Evolutionary conservation across 176 grass and related monocot species (phyloP).

Genomic region (Dactylis glomerata): DNA sequence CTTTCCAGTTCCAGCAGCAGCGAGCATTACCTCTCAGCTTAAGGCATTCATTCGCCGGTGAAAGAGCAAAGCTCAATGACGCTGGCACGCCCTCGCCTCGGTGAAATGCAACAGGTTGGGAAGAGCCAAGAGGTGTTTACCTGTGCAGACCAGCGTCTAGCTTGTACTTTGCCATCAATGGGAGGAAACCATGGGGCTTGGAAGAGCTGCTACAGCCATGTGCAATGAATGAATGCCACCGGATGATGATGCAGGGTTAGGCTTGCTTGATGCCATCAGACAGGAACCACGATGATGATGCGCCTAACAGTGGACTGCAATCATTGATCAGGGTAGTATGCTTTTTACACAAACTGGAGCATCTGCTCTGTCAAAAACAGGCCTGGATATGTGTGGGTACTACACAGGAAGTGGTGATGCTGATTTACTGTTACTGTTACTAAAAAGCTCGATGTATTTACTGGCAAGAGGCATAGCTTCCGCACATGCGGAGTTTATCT

Average conservation of each 20-base stretch:
- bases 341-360: constrained; percentile 20
- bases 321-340: constrained; percentile 31
- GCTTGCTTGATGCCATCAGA: constrained; percentile 22
- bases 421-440: neutral
- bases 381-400: neutral
- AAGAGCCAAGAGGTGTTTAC: constrained; percentile 5
- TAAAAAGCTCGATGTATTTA: constrained; percentile 10
- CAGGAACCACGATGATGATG: constrained; percentile 19
- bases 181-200: constrained; percentile 3
- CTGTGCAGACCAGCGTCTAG: neutral
- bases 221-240: constrained; percentile 40
- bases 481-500: neutral
- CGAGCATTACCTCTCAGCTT: constrained; percentile 1
- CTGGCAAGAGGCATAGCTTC: neutral
- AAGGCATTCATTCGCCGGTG: constrained; percentile 21
- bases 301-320: constrained; percentile 31
- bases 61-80: neutral
- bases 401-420: constrained; percentile 11
- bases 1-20: neutral
- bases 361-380: constrained; percentile 29
- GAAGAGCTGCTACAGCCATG: constrained; percentile 25
- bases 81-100: neutral
- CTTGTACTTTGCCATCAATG: constrained; percentile 36
- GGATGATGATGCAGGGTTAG: constrained; percentile 16
- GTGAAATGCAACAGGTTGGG: neutral